These are phyloP conservation scores for Rosa hybrid DNA, from an alignment of 331 rosid species.

Conservation along the genomic window DNA sequence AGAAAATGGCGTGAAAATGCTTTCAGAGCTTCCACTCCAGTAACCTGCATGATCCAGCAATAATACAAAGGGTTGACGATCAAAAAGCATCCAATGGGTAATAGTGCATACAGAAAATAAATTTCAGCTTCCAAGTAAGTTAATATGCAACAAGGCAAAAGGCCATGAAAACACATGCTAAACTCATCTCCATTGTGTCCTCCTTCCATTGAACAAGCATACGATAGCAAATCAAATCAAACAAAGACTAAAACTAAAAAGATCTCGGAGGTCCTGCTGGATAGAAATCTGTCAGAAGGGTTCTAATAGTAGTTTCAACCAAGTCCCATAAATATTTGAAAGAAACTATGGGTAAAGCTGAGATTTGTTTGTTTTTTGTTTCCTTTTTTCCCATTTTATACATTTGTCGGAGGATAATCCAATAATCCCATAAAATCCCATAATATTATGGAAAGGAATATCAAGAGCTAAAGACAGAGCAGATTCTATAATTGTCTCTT, in stretches of 20 bases:
- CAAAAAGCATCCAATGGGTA: neutral
- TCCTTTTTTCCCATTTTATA: no score
- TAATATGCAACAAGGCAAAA: neutral
- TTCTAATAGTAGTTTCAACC: neutral
- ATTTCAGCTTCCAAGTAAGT: neutral
- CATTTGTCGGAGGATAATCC: no score
- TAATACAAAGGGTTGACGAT: neutral
- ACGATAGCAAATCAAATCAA: neutral
- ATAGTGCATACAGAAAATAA: neutral
- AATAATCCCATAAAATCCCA: no score
- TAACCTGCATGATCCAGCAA: slow-evolving; percentile 57
- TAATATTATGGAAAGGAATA: no score
- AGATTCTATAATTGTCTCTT: no score
- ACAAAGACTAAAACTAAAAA: neutral
- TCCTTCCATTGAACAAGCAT: neutral
- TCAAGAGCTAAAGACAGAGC: no score
- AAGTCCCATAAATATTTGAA: neutral
- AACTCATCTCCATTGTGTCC: neutral
- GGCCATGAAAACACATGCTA: neutral
- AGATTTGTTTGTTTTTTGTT: no score
- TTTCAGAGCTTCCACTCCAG: slow-evolving; percentile 82
- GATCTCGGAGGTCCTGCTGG: neutral
- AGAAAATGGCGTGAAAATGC: slow-evolving; percentile 65
- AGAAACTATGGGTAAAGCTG: no score
- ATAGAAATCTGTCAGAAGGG: neutral